These are phyloP conservation scores for Laguncularia racemosa DNA, from an alignment of 345 rosid genomes.

Conservation along the genomic window DNA sequence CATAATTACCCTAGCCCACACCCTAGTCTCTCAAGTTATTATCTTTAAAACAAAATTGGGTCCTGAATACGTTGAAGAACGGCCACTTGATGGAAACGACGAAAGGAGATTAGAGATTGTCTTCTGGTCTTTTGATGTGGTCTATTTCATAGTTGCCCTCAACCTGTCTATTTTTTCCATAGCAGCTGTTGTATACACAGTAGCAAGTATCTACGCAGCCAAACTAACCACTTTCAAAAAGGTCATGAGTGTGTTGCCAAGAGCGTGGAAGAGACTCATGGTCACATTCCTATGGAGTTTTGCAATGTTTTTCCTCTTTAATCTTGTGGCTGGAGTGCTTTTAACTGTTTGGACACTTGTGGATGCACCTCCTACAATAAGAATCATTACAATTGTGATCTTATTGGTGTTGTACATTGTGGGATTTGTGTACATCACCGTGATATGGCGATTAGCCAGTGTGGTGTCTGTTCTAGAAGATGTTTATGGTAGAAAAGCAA, in stretches of 20 bases:
- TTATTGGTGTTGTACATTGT: slow-evolving; percentile 1
- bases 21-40: too few relatives aligned
- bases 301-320: slow-evolving; percentile 15
- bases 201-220: slow-evolving; percentile 37
- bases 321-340: slow-evolving; percentile 3
- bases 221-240: slow-evolving; percentile 21
- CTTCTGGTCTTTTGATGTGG: slow-evolving; percentile 21
- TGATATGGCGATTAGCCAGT: slow-evolving; percentile 33
- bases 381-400: background rate
- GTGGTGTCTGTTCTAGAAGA: slow-evolving; percentile 48
- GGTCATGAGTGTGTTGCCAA: slow-evolving; percentile 38
- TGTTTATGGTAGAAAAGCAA: slow-evolving; percentile 30
- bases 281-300: slow-evolving; percentile 30
- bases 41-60: too few relatives aligned
- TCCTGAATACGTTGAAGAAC: too few relatives aligned
- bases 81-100: too few relatives aligned
- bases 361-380: background rate
- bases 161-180: slow-evolving; percentile 46
- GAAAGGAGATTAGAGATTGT: background rate
- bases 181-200: slow-evolving; percentile 43
- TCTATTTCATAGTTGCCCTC: slow-evolving; percentile 24
- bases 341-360: background rate
- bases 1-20: too few relatives aligned
- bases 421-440: slow-evolving; percentile 23
- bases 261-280: slow-evolving; percentile 45